These are phyloP conservation scores for Rubus parviflorus DNA, from an alignment of 306 rosid species.

Conservation along the genomic window DNA sequence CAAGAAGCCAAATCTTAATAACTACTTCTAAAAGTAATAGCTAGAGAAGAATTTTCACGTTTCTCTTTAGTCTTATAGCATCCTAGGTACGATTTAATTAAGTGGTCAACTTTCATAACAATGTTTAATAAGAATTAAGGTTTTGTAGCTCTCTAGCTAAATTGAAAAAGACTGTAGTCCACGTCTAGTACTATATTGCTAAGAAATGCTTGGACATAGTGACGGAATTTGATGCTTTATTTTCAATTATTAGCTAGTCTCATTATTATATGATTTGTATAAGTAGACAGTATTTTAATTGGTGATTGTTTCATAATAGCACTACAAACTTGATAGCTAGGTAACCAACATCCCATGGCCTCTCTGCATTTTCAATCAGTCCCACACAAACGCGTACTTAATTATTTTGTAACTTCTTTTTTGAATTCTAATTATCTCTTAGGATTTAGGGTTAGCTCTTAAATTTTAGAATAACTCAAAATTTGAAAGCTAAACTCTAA, in stretches of 20 bases:
- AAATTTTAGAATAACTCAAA: too few species aligned
- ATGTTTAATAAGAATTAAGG: neutral
- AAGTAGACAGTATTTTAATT: neutral
- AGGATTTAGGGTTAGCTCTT: too few species aligned
- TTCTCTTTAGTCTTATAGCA: neutral
- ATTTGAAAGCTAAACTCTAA: too few species aligned
- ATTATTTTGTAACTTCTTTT: too few species aligned
- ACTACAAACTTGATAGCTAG: neutral
- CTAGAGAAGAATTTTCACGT: neutral
- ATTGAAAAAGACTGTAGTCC: conserved; percentile 11
- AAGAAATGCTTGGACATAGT: neutral
- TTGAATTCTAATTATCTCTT: too few species aligned
- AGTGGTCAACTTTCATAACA: neutral
- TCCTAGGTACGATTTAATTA: neutral
- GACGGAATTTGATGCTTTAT: neutral
- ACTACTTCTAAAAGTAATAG: neutral
- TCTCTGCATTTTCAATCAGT: neutral
- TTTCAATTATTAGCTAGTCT: neutral
- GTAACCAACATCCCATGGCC: neutral
- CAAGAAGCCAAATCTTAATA: neutral
- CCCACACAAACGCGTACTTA: neutral
- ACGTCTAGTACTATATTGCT: neutral
- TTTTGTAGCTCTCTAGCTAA: neutral
- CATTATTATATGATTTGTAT: neutral
- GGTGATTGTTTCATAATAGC: neutral